A percentile compares a stretch with the other conserved stretches of the same genome.
These are phyloP conservation scores for Saccharomyces pastorianus DNA, from an alignment of 1,139 yeast species.

Conservation along the genomic window DNA sequence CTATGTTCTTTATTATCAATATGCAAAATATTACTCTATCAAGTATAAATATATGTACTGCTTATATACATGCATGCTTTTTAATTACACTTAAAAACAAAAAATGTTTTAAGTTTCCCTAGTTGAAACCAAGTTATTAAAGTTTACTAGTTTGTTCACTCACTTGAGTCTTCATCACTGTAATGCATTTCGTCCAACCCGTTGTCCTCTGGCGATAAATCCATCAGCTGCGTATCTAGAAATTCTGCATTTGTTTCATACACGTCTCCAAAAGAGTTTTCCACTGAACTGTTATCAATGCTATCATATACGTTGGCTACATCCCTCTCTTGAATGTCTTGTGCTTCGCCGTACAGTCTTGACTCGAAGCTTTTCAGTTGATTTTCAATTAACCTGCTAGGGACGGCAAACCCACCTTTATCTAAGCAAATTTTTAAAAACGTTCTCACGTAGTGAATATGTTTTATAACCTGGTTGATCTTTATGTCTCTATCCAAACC, in stretches of 20 bases:
- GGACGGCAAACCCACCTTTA: slow-evolving; percentile 17
- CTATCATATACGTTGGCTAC: not conserved
- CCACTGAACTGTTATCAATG: not conserved
- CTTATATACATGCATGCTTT: not conserved
- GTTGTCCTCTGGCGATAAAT: not conserved
- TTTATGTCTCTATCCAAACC: slow-evolving; percentile 22
- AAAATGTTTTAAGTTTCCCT: not conserved
- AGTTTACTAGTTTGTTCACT: not conserved
- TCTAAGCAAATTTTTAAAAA: slow-evolving; percentile 14
- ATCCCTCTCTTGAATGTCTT: not conserved
- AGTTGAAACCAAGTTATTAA: not conserved
- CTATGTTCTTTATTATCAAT: not conserved
- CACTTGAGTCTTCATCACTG: not conserved
- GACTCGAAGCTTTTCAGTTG: slow-evolving; percentile 18
- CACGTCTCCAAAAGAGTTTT: not conserved
- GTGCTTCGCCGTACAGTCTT: slow-evolving; percentile 10
- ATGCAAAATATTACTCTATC: not conserved
- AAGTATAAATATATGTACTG: not conserved
- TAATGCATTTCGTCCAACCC: not conserved
- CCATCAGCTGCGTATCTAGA: not conserved
- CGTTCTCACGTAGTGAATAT: slow-evolving; percentile 17
- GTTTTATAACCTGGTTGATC: slow-evolving; percentile 22
- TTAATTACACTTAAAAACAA: not conserved
- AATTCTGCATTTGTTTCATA: not conserved
- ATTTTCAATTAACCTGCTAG: slow-evolving; percentile 15